Base-by-base conservation (phyloP, 371 early-diverging fungal species). In the Mucor circinelloides region DNA sequence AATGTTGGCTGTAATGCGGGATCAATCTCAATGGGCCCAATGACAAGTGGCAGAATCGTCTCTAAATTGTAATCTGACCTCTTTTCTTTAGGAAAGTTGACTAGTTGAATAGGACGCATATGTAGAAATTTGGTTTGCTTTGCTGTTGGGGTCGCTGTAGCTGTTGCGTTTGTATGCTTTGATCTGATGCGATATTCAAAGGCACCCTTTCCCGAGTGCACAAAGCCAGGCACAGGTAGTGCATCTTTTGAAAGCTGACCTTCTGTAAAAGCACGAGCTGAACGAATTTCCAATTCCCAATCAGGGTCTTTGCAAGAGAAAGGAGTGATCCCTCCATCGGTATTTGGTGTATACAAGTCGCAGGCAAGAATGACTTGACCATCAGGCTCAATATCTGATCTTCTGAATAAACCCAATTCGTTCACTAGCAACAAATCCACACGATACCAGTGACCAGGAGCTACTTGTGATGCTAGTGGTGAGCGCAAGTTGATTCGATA, bases 401-500 rank as follows among this genome's bases (percentile, higher is more conserved):
- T 71, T 64, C 77, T 67, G 57, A 82, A 82, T 1, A 82, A 64
- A 12, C 80, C 80, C 8, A 79, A 38, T 59, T 82, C 83, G 48
- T 82, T 82, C 27, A 80, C 78, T 38, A 82, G 64, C 31, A 80
- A 63, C 8, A 82, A 40, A 56, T 79, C 80, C 9, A 78, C 70
- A 36, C 83, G 78, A 56, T 82, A 80, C 83, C 83, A 82, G 0
- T 62, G 61, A 36, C 60, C 38, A 17, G 60, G 68, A 1, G 27
- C 32, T 1, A 82, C 59, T 8, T 64, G 44, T 4, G 73, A 65
- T 4, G 73, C 72, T 5, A 82, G 27, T 9, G 83, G 80, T 0
- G 68, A 65, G 6, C 78, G 69, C 44, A 82, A 62, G 54, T 80
- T 78, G 7, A 82, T 59, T n/a, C 83, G 78, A 34, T 82, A 82